A percentile compares a stretch with the other conserved stretches of the same genome.
Conservation (phyloP, 257 asterid species). For the Handroanthus guayacan region DNA sequence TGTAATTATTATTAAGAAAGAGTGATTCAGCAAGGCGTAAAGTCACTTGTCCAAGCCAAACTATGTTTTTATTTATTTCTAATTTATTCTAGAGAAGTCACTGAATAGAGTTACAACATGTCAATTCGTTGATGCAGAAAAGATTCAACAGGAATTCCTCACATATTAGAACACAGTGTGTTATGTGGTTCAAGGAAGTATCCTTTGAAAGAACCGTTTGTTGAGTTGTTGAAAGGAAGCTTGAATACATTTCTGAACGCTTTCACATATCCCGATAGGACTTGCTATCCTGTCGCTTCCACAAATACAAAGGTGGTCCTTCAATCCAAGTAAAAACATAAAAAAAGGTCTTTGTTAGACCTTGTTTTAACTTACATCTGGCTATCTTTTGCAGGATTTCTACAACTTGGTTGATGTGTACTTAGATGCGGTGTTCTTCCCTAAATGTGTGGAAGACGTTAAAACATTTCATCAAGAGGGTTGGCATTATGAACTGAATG, state of each 20-base stretch:
- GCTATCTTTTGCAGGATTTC: slow-evolving; percentile 72
- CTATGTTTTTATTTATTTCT: slow-evolving; percentile 8
- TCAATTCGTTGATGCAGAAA: slow-evolving; percentile 66
- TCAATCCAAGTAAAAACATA: slow-evolving; percentile 25
- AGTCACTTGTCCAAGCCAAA: slow-evolving; percentile 17
- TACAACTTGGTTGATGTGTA: slow-evolving; percentile 99
- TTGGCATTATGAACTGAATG: slow-evolving; percentile 98
- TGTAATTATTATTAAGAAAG: slow-evolving; percentile 26
- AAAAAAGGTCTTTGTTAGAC: neutral
- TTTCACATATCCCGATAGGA: slow-evolving; percentile 97
- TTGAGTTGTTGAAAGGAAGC: slow-evolving; percentile 95
- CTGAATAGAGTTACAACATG: slow-evolving; percentile 23
- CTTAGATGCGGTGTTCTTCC: slow-evolving; percentile 96
- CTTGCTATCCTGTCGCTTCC: slow-evolving; percentile 99
- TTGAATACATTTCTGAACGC: slow-evolving; percentile 95
- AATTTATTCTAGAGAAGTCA: neutral
- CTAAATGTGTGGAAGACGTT: slow-evolving; percentile 91
- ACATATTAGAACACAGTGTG: slow-evolving; percentile 95
- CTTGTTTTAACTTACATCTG: slow-evolving; percentile 27
- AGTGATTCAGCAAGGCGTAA: slow-evolving; percentile 17
- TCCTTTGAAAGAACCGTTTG: slow-evolving; percentile 96
- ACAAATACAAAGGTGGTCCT: slow-evolving; percentile 83
- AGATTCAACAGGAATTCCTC: slow-evolving; percentile 98
- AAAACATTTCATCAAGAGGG: slow-evolving; percentile 99
- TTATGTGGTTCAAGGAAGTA: slow-evolving; percentile 98